A percentile compares a stretch with the other conserved stretches of the same genome.
These are phyloP conservation scores for Gyromitra esculenta DNA, from an alignment of 2,329 filamentous ascomycete genomes.

Conservation along the genomic window DNA sequence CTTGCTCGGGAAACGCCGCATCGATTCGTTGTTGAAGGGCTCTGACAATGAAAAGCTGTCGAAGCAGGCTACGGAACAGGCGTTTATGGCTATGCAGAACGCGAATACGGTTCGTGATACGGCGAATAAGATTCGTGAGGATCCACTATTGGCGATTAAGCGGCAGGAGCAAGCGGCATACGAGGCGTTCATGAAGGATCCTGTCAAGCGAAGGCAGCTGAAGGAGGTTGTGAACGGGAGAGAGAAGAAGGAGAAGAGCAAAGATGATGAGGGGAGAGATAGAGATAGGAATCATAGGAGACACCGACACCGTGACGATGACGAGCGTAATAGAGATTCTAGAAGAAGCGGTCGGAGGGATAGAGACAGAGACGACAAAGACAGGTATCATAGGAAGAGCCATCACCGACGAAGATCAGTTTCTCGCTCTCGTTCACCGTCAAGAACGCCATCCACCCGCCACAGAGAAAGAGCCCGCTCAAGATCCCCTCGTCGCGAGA, in stretches of 20 bases:
- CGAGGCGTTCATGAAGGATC: conserved; percentile 81
- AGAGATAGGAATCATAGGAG: conserved; percentile 62
- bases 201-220: conserved; percentile 73
- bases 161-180: conserved; percentile 86
- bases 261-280: conserved; percentile 62
- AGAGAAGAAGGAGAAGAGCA: conserved; percentile 59
- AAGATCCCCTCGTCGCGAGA: conserved; percentile 60
- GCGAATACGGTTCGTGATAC: conserved; percentile 81
- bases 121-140: conserved; percentile 84
- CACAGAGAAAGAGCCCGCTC: conserved; percentile 59
- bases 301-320: conserved; percentile 56
- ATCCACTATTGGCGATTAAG: conserved; percentile 93
- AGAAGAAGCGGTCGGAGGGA: conserved; percentile 58
- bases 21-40: conserved; percentile 85
- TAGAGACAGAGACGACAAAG: conserved; percentile 62
- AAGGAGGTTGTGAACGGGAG: conserved; percentile 65
- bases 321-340: conserved; percentile 53
- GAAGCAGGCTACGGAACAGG: conserved; percentile 68
- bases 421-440: conserved; percentile 62
- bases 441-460: conserved; percentile 55
- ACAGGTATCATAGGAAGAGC: conserved; percentile 61
- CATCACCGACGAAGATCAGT: conserved; percentile 61
- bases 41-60: conserved; percentile 82
- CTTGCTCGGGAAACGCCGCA: conserved; percentile 87
- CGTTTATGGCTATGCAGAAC: conserved; percentile 61